Base-by-base conservation (phyloP, 306 rosid species). In the barrel medic (Medicago truncatula) region DNA sequence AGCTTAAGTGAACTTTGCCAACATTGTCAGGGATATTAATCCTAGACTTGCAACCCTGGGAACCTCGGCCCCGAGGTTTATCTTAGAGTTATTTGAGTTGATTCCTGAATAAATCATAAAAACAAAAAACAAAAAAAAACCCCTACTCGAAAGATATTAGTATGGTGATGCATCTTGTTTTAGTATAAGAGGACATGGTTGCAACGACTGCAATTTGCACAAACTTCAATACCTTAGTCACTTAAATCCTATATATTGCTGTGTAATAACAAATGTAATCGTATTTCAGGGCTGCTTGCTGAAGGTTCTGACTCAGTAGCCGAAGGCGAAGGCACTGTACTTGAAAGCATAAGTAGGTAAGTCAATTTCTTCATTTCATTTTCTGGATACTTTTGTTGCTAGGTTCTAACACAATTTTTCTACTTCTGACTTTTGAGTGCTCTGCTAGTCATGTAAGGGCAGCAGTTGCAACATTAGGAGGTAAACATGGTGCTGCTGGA, bases 271-370 rank as follows among this genome's bases (percentile, higher is more conserved):
- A 64, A 73, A 50, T 80, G 64, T 82, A 78, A 82, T 85, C 80
- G 14, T 69, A 81, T 88, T 86, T 82, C 89, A 95, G 97, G 93
- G 93, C 79, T 76, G 61, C 92, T 86, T 70, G 82, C 90, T 63
- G 97, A 92, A 81, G 97, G 97, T 43, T 70, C 85, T 21, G 86
- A 90, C 65, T 85, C 96, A 54, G 88, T 95, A 73, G 91, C 90
- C 20, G 82, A 89, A 80, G 96, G 88, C 74, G 99, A 95, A 89
- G 83, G 87, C 54, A n/a, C 83, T 60, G 75, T 92, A 70, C 85
- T 95, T 70, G 92, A 95, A 83, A 92, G 97, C 89, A 82, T 90
- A 86, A 90, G 98, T 81, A 89, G 97, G 97, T 89, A 84, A 67
- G 81, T 70, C 81, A 47, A 73, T 71, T 31, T 28, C 54, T 78